A percentile compares a stretch with the other conserved stretches of the same genome.
These are phyloP conservation scores for Fusarium caatingaense DNA, from an alignment of 2,329 filamentous ascomycete genomes.

Conservation along the genomic window DNA sequence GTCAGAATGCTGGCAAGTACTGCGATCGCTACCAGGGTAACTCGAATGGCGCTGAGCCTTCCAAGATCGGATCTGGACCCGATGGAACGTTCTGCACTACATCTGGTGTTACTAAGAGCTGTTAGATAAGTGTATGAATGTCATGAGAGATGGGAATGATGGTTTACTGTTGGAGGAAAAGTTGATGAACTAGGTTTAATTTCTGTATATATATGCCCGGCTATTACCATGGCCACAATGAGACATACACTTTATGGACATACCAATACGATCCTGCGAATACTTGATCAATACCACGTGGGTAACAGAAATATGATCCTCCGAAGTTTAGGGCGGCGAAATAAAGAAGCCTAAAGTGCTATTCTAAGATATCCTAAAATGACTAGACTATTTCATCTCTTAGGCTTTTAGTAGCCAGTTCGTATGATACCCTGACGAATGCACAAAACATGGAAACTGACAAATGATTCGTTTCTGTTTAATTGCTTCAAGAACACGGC, in stretches of 20 bases:
- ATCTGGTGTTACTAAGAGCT: constrained; percentile 19
- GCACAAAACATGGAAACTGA: background rate
- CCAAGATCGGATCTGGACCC: constrained; percentile 41
- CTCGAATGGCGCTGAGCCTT: constrained; percentile 36
- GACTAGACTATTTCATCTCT: too few species aligned
- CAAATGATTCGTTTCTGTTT: background rate
- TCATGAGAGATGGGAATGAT: background rate
- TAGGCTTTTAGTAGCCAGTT: too few species aligned
- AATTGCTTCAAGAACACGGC: background rate
- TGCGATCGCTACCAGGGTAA: constrained; percentile 40
- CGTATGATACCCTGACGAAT: too few species aligned
- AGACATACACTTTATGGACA: background rate
- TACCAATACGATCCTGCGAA: background rate
- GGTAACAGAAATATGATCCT: background rate
- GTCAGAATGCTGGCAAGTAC: constrained; percentile 40
- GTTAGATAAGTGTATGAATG: constrained; percentile 19
- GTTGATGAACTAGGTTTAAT: background rate
- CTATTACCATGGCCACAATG: background rate
- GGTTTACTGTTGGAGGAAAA: background rate
- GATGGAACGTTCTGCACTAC: constrained; percentile 38
- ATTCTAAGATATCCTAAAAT: too few species aligned
- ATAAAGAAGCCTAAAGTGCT: too few species aligned
- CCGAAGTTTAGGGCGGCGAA: background rate
- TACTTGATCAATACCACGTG: background rate
- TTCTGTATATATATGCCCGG: constrained; percentile 2